Percentiles rank a stretch among this genome's conserved stretches.
Evolutionary conservation across 495 filamentous ascomycete species (phyloP).

Genomic region (Cudoniella acicularis): DNA sequence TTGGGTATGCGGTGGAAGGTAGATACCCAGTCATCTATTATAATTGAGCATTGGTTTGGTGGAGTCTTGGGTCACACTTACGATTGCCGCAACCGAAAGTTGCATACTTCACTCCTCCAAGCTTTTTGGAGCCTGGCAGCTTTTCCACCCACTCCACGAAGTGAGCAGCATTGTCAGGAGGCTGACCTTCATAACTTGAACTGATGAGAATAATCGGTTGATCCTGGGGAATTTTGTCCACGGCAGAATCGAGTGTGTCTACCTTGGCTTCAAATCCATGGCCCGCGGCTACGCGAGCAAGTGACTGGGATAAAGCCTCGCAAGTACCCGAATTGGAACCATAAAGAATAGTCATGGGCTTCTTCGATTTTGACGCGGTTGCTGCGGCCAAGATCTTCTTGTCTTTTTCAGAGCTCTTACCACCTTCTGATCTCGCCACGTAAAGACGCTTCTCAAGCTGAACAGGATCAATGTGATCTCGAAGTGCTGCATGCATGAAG

Average conservation of each 20-base stretch:
- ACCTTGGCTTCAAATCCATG: slow-evolving; percentile 58
- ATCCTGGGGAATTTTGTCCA: slow-evolving; percentile 55
- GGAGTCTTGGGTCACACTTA: background rate
- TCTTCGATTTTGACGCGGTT: slow-evolving; percentile 22
- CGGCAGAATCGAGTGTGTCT: slow-evolving; percentile 57
- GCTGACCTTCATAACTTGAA: slow-evolving; percentile 71
- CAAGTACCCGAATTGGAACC: slow-evolving; percentile 77
- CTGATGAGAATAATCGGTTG: slow-evolving; percentile 64
- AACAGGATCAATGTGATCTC: slow-evolving; percentile 55
- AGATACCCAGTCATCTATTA: slow-evolving; percentile 54
- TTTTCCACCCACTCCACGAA: slow-evolving; percentile 64
- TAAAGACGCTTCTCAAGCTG: slow-evolving; percentile 50
- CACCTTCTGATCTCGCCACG: background rate
- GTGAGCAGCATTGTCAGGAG: slow-evolving; percentile 67
- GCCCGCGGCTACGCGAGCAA: slow-evolving; percentile 53
- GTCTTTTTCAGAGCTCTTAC: slow-evolving; percentile 14
- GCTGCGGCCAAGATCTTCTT: slow-evolving; percentile 18
- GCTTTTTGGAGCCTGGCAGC: slow-evolving; percentile 41
- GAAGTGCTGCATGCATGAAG: slow-evolving; percentile 60
- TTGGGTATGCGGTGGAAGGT: slow-evolving; percentile 75
- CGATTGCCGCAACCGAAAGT: slow-evolving; percentile 62
- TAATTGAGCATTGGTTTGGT: background rate
- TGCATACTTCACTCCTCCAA: slow-evolving; percentile 55
- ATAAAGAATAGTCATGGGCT: slow-evolving; percentile 62
- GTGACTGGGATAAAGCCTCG: slow-evolving; percentile 59